Evolutionary conservation across 306 rosid genomes (phyloP).

Genomic region (Purshia tridentata): DNA sequence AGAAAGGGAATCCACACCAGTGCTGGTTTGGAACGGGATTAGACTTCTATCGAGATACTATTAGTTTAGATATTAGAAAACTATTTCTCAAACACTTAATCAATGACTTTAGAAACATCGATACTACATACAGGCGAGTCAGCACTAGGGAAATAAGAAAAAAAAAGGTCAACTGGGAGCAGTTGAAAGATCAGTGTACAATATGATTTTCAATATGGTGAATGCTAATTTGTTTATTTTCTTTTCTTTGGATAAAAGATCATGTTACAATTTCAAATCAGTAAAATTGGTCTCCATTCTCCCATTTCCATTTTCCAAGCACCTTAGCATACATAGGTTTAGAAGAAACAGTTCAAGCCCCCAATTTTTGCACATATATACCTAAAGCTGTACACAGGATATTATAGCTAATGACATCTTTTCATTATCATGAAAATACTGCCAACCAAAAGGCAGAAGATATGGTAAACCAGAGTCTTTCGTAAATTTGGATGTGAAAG

Average conservation of each 20-base stretch:
- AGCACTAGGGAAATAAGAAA: neutral
- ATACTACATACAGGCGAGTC: neutral
- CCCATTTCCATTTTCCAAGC: neutral
- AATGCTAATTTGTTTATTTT: neutral
- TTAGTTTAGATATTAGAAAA: neutral
- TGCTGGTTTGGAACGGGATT: neutral
- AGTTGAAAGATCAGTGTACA: neutral
- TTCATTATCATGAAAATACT: neutral
- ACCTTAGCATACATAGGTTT: neutral
- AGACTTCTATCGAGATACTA: neutral
- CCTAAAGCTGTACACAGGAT: neutral
- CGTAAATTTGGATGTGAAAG: neutral
- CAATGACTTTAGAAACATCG: neutral
- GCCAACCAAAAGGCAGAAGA: neutral
- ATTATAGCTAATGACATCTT: neutral
- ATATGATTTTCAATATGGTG: neutral
- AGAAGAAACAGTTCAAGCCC: neutral
- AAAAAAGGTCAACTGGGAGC: neutral
- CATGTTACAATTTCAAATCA: neutral
- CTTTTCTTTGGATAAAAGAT: neutral
- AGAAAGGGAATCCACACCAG: neutral
- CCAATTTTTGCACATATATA: neutral
- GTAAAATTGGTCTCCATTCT: neutral
- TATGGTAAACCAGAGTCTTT: neutral
- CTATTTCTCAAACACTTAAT: neutral